These are phyloP conservation scores for Sechiopsis laciniata DNA, from an alignment of 306 rosid genomes.

Conservation along the genomic window DNA sequence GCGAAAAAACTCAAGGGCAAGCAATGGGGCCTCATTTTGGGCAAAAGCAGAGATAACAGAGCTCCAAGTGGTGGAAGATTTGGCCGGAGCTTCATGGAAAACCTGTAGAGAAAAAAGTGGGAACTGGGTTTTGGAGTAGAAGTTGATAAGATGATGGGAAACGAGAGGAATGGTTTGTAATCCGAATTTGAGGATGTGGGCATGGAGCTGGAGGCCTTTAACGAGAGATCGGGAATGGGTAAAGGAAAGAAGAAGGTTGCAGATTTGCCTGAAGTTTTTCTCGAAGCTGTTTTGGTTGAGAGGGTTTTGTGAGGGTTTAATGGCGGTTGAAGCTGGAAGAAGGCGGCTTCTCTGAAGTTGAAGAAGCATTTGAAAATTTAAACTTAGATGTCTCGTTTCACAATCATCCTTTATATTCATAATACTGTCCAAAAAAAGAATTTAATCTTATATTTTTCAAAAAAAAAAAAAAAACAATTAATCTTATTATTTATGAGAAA, in stretches of 20 bases:
- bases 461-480: too few species aligned
- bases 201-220: conserved; percentile 72
- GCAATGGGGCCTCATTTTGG: conserved; percentile 60
- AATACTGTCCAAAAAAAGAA: too few species aligned
- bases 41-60: conserved; percentile 67
- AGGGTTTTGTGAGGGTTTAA: conserved; percentile 23
- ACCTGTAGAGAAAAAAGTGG: conserved; percentile 44
- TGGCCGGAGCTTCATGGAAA: conserved; percentile 39
- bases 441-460: too few species aligned
- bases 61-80: conserved; percentile 71
- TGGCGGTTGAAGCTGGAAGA: background rate
- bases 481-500: too few species aligned
- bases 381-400: background rate
- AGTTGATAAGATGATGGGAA: conserved; percentile 65
- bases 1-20: conserved; percentile 53
- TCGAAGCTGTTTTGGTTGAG: conserved; percentile 26
- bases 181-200: conserved; percentile 57
- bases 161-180: conserved; percentile 51
- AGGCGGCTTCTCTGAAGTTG: background rate
- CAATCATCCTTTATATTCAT: too few species aligned
- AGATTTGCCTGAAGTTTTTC: conserved; percentile 38
- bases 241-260: conserved; percentile 45
- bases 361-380: conserved; percentile 1
- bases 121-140: conserved; percentile 61
- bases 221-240: conserved; percentile 54